Percentiles rank a stretch among this genome's conserved stretches.
These are phyloP conservation scores for Kondoa subrosea DNA, from an alignment of 768 basidiomycete genomes.

Conservation along the genomic window DNA sequence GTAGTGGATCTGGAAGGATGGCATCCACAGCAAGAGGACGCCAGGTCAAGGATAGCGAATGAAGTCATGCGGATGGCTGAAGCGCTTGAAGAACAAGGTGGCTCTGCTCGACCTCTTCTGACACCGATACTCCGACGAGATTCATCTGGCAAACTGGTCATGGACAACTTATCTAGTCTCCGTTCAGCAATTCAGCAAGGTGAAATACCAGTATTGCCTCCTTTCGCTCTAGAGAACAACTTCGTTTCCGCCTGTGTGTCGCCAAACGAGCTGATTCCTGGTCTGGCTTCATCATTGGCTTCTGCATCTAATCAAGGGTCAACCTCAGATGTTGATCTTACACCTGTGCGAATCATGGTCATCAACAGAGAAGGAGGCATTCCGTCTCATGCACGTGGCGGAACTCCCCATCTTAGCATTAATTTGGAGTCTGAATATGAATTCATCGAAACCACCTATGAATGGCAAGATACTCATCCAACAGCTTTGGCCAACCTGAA, in stretches of 20 bases:
- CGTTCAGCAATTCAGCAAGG: constrained; percentile 77
- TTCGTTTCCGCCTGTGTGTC: constrained; percentile 71
- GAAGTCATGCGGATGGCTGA: constrained; percentile 73
- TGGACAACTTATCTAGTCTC: constrained; percentile 51
- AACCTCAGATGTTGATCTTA: constrained; percentile 48
- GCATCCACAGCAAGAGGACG: constrained; percentile 29
- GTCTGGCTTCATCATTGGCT: constrained; percentile 69
- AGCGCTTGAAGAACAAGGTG: constrained; percentile 67
- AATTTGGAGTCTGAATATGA: constrained; percentile 75
- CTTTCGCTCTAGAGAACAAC: constrained; percentile 78
- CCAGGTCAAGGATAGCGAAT: constrained; percentile 38
- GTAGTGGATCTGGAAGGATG: constrained; percentile 79
- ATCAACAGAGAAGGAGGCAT: constrained; percentile 93
- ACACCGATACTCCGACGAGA: constrained; percentile 54
- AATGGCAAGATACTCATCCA: constrained; percentile 65
- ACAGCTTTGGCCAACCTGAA: constrained; percentile 70
- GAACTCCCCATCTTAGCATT: constrained; percentile 86
- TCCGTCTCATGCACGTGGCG: constrained; percentile 87
- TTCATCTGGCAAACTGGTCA: background rate
- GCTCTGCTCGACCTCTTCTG: constrained; percentile 69
- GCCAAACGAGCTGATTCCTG: constrained; percentile 72
- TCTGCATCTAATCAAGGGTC: constrained; percentile 26
- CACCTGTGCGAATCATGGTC: constrained; percentile 88
- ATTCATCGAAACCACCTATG: constrained; percentile 72
- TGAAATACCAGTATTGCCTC: constrained; percentile 89